Evolutionary conservation across 2,329 filamentous ascomycete species (phyloP).

Genomic region (Tolypocladium guangdongense): DNA sequence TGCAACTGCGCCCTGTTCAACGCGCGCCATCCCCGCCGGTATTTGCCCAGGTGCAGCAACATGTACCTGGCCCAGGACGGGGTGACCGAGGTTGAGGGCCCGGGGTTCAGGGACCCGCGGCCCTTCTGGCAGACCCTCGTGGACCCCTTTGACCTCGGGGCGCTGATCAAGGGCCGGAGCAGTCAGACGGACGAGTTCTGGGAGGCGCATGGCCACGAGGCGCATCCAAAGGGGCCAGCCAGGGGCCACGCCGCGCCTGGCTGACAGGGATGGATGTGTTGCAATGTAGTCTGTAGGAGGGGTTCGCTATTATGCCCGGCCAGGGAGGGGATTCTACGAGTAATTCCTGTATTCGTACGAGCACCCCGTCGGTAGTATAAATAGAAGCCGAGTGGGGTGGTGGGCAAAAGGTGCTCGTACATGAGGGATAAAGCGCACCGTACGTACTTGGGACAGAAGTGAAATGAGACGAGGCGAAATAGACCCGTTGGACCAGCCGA

Average conservation of each 20-base stretch:
- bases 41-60: not conserved
- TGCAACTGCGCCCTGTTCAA: constrained; percentile 33
- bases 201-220: not conserved
- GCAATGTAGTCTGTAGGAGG: no score
- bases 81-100: not conserved
- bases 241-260: not conserved
- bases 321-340: no score
- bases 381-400: not conserved
- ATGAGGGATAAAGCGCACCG: no score
- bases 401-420: no score
- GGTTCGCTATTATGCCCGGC: no score
- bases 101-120: not conserved
- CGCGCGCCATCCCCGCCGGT: not conserved
- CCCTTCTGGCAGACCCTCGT: not conserved
- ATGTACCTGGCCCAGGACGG: not conserved
- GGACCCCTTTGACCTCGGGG: not conserved
- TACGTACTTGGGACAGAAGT: no score
- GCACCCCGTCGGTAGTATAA: not conserved
- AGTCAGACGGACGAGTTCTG: not conserved
- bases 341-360: no score
- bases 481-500: no score
- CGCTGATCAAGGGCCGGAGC: not conserved
- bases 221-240: not conserved
- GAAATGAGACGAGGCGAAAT: no score
- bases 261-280: not conserved